Base-by-base conservation (phyloP, 2,329 filamentous ascomycete genomes). In the Helotiales sp. region DNA sequence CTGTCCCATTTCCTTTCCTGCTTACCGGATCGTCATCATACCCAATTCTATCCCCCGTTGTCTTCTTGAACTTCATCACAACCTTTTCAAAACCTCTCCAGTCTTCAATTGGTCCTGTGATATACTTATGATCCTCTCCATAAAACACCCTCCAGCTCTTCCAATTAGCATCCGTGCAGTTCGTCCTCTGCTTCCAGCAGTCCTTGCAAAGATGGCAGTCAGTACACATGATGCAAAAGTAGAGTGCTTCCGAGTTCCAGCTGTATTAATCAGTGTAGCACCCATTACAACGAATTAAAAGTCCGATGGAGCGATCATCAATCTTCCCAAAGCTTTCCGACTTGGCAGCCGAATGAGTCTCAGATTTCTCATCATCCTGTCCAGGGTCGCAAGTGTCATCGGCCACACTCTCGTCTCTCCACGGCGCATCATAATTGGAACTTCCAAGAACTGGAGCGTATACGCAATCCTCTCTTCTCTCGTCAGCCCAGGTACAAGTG, bases 71-170 rank as follows among this genome's bases (percentile, higher is more conserved):
- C 22, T 50, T 55, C 50, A 76, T 45, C 20, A 63, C 67, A 1
- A 73, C 73, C 40, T 72, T 66, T 3, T 66, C 68, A 15, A 76
- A 64, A 2, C 73, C 72, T 45, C 61, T 66, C 74, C 74, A 75
- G 1, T 73, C 73, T 22, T 72, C 63, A 3, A 74, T 55, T 0
- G 74, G 75, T 0, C 60, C 59, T 40, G 71, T 70, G 55, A 75
- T 59, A 63, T 71, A 72, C 17, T 66, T 66, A 22, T 76, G 75
- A 15, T 65, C 61, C 7, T 66, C 52, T 8, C 68, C 71, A 37
- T 72, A 75, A 34, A 69, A 69, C 5, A 30, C 40, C 20, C 40
- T 50, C 63, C 62, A 67, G 13, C 40, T 15, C 13, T 32, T 54
- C 30, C 30, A 50, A 60, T 66, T 62, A 26, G 64, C 70, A 13